Conservation (phyloP, 257 asterid species). For the Fraxinus excelsior region DNA sequence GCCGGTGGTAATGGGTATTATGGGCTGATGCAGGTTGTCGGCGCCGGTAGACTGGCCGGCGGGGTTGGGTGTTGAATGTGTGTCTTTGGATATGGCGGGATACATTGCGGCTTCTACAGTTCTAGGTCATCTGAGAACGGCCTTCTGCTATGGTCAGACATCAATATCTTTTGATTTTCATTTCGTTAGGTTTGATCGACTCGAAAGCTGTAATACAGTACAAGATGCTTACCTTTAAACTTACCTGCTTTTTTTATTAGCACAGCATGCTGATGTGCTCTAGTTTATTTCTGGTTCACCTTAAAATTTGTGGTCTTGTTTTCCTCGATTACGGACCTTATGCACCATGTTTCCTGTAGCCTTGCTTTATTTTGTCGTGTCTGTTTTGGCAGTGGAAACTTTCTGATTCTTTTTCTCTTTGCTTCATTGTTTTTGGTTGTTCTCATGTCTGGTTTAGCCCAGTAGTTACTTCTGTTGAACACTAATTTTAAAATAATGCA, state of each 20-base stretch:
- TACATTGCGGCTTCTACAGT: no score
- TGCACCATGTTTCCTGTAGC: neutral
- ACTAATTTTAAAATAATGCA: constrained; percentile 38
- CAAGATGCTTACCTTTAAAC: constrained; percentile 13
- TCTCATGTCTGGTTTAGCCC: neutral
- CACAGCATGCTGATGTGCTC: neutral
- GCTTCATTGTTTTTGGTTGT: constrained; percentile 19
- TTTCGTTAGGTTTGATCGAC: constrained; percentile 1
- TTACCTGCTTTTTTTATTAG: constrained; percentile 3
- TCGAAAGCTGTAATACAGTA: neutral
- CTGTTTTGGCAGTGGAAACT: neutral
- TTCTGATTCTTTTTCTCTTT: constrained; percentile 7
- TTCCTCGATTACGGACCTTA: neutral
- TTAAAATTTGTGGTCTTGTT: constrained; percentile 1
- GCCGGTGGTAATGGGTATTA: no score
- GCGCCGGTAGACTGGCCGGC: no score
- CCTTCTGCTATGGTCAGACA: neutral
- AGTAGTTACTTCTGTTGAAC: constrained; percentile 21
- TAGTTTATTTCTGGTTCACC: constrained; percentile 9
- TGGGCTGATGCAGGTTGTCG: no score
- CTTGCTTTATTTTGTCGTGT: neutral
- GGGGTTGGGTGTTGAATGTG: no score
- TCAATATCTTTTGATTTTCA: constrained; percentile 4
- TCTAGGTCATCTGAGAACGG: no score
- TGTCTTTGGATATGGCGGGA: no score